Evolutionary conservation across 495 filamentous ascomycete genomes (phyloP).

Genomic region (Penicillium lividum): DNA sequence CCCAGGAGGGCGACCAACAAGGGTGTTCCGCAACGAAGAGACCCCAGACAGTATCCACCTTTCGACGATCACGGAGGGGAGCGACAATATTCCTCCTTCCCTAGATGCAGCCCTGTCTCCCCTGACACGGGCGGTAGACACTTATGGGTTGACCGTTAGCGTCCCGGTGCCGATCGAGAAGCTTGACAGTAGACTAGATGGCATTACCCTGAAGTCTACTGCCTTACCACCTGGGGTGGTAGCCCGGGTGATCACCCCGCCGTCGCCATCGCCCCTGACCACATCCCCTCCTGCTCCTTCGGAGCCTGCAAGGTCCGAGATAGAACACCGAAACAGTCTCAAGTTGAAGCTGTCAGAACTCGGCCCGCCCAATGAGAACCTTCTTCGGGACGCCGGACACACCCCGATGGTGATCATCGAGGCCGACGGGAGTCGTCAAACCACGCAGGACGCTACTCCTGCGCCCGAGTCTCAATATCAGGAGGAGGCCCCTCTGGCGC

Average conservation of each 20-base stretch:
- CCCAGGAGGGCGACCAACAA: slow-evolving; percentile 40
- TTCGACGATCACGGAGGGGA: slow-evolving; percentile 26
- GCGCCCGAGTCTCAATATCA: slow-evolving; percentile 15
- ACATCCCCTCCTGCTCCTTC: slow-evolving; percentile 31
- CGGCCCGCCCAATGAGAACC: slow-evolving; percentile 38
- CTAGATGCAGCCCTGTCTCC: slow-evolving; percentile 49
- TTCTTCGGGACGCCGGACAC: slow-evolving; percentile 47
- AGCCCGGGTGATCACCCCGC: slow-evolving; percentile 48
- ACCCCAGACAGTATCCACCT: slow-evolving; percentile 25
- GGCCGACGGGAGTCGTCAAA: slow-evolving; percentile 32
- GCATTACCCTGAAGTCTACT: slow-evolving; percentile 50
- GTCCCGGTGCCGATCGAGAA: slow-evolving; percentile 49
- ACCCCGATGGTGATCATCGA: slow-evolving; percentile 51
- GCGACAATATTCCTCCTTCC: slow-evolving; percentile 28
- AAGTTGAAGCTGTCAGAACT: slow-evolving; percentile 47
- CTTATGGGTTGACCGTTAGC: slow-evolving; percentile 17
- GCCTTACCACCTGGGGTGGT: slow-evolving; percentile 45
- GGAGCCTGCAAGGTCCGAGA: slow-evolving; percentile 25
- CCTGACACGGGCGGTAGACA: slow-evolving; percentile 30
- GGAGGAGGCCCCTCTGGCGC: slow-evolving; percentile 36
- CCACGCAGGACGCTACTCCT: slow-evolving; percentile 31
- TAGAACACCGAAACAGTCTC: slow-evolving; percentile 39
- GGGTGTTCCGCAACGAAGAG: slow-evolving; percentile 43
- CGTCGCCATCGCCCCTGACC: slow-evolving; percentile 38
- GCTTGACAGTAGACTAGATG: slow-evolving; percentile 49